Evolutionary conservation across 2,329 filamentous ascomycete genomes (phyloP), one percentile per base, ranked within the genome.

Genomic region (Aspergillus sp.): DNA sequence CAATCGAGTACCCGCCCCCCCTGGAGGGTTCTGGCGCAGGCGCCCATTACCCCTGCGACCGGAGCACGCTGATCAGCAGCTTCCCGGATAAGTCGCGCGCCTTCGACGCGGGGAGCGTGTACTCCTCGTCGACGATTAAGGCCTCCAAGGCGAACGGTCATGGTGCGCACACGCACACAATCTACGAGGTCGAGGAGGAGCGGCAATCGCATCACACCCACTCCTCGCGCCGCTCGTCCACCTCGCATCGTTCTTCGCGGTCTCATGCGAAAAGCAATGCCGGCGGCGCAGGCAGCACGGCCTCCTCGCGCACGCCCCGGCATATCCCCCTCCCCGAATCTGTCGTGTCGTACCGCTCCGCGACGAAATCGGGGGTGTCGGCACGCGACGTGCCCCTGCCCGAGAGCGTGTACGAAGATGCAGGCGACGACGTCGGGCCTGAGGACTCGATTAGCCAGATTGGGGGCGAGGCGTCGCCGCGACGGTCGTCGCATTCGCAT

Each of bases 401-500:
- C 0, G 65, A 68, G 22, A 71, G 65, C 49, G 61, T 67, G 16
- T 51, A 61, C 7, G 68, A 67, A 8, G 68, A 72, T 32, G 65
- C 70, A 10, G 66, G 75, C 47, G 73, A 72, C 13, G 85, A 91
- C 16, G 77, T 99, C 59, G 88, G 86, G 0, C 86, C 90, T 8
- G 81, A 88, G 50, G 92, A 96, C 70, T 95, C 90, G 0, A 83
- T 91, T 54, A 85, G 85, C 59, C 88, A 90, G 45, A 79, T 92
- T 22, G 69, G 65, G 1, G 35, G 14, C 13, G 35, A n/a, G 6
- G 4, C 11, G n/a, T 56, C 60, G 11, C 56, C 60, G 16, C 54
- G 61, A 7, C 55, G 63, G 19, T 67, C 65, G n/a, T 54, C 58
- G 16, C 57, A 68, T 50, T 65, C 55, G 14, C 59, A 62, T 38